These are phyloP conservation scores for Crithidia fasciculata DNA, from an alignment of 208 protist species.

Conservation along the genomic window DNA sequence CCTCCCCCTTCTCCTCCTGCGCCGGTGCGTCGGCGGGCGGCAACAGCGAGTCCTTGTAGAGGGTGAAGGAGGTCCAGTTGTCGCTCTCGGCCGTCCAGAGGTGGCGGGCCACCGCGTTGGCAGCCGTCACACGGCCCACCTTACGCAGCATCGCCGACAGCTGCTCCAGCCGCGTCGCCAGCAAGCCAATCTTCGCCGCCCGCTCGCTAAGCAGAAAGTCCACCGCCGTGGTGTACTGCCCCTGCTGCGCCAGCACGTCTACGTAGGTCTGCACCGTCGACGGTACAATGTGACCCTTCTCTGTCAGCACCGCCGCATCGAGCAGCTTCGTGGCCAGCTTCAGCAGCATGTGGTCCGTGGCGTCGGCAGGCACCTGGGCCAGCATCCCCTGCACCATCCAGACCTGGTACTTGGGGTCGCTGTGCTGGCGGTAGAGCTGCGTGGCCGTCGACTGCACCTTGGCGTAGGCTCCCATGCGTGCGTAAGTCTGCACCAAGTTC, in stretches of 20 bases:
- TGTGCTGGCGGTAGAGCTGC: constrained; percentile 68
- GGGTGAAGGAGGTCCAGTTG: constrained; percentile 78
- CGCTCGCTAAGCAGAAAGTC: constrained; percentile 64
- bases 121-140: constrained; percentile 43
- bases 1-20: constrained; percentile 15
- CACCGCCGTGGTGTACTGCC: constrained; percentile 58
- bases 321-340: constrained; percentile 78
- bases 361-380: constrained; percentile 72
- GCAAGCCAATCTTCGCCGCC: constrained; percentile 67
- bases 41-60: constrained; percentile 68
- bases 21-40: constrained; percentile 4
- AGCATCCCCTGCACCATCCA: constrained; percentile 86
- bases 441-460: constrained; percentile 66
- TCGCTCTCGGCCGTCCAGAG: constrained; percentile 71
- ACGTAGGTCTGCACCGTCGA: constrained; percentile 81
- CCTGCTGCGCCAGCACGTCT: constrained; percentile 79
- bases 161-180: constrained; percentile 78
- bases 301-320: constrained; percentile 60
- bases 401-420: constrained; percentile 72
- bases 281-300: constrained; percentile 59
- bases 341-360: constrained; percentile 70
- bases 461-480: constrained; percentile 77
- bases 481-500: constrained; percentile 81
- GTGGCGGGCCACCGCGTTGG: constrained; percentile 65
- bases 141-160: constrained; percentile 47